Evolutionary conservation across 2,329 filamentous ascomycete genomes (phyloP).

Genomic region (Botrytis elliptica): DNA sequence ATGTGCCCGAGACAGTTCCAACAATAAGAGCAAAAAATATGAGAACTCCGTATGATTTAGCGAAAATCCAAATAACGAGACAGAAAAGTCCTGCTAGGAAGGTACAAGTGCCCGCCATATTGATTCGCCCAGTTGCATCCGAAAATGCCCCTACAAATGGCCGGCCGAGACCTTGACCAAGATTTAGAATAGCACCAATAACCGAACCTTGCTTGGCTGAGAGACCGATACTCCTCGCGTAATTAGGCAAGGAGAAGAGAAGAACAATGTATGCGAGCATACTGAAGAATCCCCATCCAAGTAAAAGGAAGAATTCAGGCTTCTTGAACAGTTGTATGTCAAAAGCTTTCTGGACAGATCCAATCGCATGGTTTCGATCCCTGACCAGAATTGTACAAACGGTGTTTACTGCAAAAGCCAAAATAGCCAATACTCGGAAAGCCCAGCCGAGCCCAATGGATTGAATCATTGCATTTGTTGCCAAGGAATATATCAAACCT

Average conservation of each 20-base stretch:
- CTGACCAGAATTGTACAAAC: slow-evolving; percentile 61
- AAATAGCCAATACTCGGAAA: slow-evolving; percentile 53
- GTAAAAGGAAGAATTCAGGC: slow-evolving; percentile 61
- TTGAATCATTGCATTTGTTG: slow-evolving; percentile 55
- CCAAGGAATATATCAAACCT: slow-evolving; percentile 58
- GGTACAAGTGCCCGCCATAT: slow-evolving; percentile 66
- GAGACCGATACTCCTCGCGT: slow-evolving; percentile 67
- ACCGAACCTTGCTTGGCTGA: slow-evolving; percentile 65
- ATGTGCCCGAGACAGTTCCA: slow-evolving; percentile 65
- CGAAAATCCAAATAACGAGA: slow-evolving; percentile 72
- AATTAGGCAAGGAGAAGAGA: slow-evolving; percentile 75
- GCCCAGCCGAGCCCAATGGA: slow-evolving; percentile 54
- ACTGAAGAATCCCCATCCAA: slow-evolving; percentile 68
- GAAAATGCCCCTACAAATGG: slow-evolving; percentile 72
- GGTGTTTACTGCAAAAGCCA: slow-evolving; percentile 63
- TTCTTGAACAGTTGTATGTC: slow-evolving; percentile 61
- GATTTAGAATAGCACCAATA: slow-evolving; percentile 70
- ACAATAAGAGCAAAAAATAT: slow-evolving; percentile 68
- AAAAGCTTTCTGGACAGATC: slow-evolving; percentile 65
- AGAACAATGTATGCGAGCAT: slow-evolving; percentile 74
- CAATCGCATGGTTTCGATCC: slow-evolving; percentile 71
- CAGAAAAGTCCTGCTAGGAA: slow-evolving; percentile 63
- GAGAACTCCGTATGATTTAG: slow-evolving; percentile 61
- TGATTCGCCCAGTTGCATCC: slow-evolving; percentile 68
- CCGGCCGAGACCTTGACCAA: slow-evolving; percentile 62